Conservation (phyloP, 2,329 filamentous ascomycete species). For the Apiospora malaysiana region DNA sequence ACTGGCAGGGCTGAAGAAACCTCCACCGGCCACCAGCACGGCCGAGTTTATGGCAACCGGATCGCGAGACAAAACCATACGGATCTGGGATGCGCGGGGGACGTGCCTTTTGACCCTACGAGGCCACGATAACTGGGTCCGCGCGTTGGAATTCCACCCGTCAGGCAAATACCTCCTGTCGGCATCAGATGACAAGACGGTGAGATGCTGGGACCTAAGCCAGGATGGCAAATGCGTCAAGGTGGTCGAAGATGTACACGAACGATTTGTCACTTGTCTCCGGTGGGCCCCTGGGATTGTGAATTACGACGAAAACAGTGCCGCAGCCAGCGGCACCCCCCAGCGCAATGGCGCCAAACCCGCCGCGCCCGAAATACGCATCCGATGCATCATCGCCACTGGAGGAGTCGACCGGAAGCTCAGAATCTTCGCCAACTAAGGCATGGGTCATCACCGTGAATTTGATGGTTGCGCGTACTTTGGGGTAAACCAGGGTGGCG, state of each 20-base stretch:
- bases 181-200: slow-evolving; percentile 86
- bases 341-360: slow-evolving; percentile 55
- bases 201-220: slow-evolving; percentile 90
- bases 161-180: slow-evolving; percentile 89
- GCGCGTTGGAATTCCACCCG: slow-evolving; percentile 85
- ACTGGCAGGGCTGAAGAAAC: slow-evolving; percentile 82
- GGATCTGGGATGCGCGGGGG: slow-evolving; percentile 85
- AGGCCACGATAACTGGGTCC: slow-evolving; percentile 95
- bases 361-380: slow-evolving; percentile 61
- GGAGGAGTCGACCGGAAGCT: slow-evolving; percentile 84
- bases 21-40: slow-evolving; percentile 73
- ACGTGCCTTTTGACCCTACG: slow-evolving; percentile 82
- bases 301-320: slow-evolving; percentile 60
- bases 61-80: slow-evolving; percentile 88
- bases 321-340: slow-evolving; percentile 45
- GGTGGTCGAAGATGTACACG: slow-evolving; percentile 76
- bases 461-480: neutral
- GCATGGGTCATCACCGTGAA: neutral
- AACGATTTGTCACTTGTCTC: slow-evolving; percentile 84
- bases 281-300: slow-evolving; percentile 82
- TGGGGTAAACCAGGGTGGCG: neutral
- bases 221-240: slow-evolving; percentile 93
- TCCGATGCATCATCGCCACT: slow-evolving; percentile 85
- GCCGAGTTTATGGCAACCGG: slow-evolving; percentile 92
- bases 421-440: slow-evolving; percentile 74